These are phyloP conservation scores for Rhodotorula sp. DNA, from an alignment of 1,284 basidiomycete species.

Conservation along the genomic window DNA sequence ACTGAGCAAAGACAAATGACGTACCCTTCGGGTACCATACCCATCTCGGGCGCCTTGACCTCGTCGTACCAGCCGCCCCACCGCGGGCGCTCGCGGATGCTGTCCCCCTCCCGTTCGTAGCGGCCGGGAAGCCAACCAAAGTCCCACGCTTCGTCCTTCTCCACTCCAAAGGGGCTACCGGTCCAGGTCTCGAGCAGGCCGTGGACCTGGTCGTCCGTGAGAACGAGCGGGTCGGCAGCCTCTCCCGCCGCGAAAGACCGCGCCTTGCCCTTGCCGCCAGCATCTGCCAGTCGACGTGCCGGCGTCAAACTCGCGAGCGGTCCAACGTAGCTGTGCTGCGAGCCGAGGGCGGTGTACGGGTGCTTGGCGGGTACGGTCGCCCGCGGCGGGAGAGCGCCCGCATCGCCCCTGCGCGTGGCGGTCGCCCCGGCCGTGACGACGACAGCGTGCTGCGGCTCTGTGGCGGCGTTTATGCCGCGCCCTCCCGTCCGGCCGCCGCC, in stretches of 20 bases:
- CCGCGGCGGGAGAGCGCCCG: neutral
- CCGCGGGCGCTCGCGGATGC: neutral
- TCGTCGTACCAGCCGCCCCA: constrained; percentile 14
- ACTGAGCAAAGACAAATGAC: neutral
- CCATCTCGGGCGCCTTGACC: neutral
- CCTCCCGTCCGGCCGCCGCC: neutral
- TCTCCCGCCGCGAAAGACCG: neutral
- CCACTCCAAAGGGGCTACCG: constrained; percentile 53
- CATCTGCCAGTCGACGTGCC: neutral
- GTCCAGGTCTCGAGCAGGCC: constrained; percentile 8
- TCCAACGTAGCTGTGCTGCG: constrained; percentile 1
- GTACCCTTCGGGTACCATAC: neutral
- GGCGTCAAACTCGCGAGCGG: neutral
- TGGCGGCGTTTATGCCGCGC: no score
- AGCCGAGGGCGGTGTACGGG: neutral
- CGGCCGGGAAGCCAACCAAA: constrained; percentile 70
- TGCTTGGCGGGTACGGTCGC: neutral
- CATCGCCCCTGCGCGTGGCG: neutral
- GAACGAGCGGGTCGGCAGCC: neutral
- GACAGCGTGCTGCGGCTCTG: neutral
- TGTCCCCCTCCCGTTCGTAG: constrained; percentile 54
- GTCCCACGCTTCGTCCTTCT: constrained; percentile 70
- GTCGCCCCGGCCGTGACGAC: neutral
- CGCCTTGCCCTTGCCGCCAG: neutral
- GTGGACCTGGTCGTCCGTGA: constrained; percentile 1